A percentile compares a stretch with the other conserved stretches of the same genome.
These are phyloP conservation scores for Fragilaria radians DNA, from an alignment of 108 stramenopile species.

Conservation along the genomic window DNA sequence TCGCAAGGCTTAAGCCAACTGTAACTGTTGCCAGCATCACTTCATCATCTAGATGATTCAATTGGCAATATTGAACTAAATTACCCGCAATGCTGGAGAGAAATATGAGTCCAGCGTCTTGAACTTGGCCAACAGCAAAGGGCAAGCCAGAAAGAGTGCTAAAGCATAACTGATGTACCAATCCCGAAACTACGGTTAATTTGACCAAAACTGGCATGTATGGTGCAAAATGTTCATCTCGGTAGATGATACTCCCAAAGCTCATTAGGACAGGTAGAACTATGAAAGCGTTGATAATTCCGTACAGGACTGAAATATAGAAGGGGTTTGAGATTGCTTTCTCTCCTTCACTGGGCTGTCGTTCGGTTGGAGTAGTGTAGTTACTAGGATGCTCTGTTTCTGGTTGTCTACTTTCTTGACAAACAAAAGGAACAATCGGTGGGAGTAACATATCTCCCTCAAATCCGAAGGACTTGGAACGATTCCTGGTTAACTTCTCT, in stretches of 20 bases:
- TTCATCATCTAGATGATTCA: constrained; percentile 33
- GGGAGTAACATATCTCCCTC: background rate
- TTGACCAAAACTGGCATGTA: constrained; percentile 78
- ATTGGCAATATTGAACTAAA: constrained; percentile 52
- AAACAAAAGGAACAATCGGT: background rate
- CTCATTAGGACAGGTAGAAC: constrained; percentile 82
- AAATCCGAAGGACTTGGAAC: background rate
- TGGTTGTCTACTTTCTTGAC: background rate
- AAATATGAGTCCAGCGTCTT: constrained; percentile 98
- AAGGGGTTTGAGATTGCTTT: constrained; percentile 17
- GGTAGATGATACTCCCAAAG: constrained; percentile 86
- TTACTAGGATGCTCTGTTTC: background rate
- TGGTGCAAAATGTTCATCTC: constrained; percentile 65
- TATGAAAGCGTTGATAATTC: constrained; percentile 72
- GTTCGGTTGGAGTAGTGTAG: background rate
- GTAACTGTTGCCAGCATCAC: constrained; percentile 68
- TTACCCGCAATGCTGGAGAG: constrained; percentile 78
- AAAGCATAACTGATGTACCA: constrained; percentile 92
- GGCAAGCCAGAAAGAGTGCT: constrained; percentile 72
- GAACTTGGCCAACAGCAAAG: constrained; percentile 94
- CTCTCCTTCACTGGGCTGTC: background rate
- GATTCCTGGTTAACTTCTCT: background rate
- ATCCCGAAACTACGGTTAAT: constrained; percentile 70
- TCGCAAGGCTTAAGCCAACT: constrained; percentile 66
- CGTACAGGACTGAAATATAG: constrained; percentile 46